Evolutionary conservation across 2,329 filamentous ascomycete genomes (phyloP).

Genomic region (Xylaria digitata): DNA sequence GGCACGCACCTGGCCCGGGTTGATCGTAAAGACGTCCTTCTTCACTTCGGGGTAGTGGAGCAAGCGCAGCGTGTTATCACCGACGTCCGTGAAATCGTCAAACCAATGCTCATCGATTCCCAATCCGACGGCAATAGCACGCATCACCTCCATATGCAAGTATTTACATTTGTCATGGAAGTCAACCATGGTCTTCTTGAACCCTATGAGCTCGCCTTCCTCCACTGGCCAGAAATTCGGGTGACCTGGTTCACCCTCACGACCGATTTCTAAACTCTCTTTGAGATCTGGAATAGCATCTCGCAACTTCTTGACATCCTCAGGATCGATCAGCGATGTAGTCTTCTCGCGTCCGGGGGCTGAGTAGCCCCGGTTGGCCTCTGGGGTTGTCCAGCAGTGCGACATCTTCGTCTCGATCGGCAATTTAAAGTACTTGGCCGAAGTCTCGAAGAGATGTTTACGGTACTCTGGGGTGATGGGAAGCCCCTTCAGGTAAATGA

Average conservation of each 20-base stretch:
- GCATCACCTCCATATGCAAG: constrained; percentile 83
- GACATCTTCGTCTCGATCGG: constrained; percentile 71
- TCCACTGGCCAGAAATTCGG: constrained; percentile 82
- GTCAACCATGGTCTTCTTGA: constrained; percentile 76
- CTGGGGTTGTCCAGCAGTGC: constrained; percentile 76
- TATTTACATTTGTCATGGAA: constrained; percentile 82
- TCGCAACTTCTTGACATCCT: constrained; percentile 69
- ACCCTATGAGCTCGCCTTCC: constrained; percentile 65
- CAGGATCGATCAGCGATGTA: constrained; percentile 63
- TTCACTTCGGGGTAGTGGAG: constrained; percentile 80
- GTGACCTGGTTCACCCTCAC: constrained; percentile 66
- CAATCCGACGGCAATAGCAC: constrained; percentile 85
- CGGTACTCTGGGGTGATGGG: constrained; percentile 72
- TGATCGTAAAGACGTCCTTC: constrained; percentile 72
- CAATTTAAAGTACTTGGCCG: constrained; percentile 77
- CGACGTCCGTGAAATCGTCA: constrained; percentile 75
- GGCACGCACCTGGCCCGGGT: constrained; percentile 77
- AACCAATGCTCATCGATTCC: constrained; percentile 78
- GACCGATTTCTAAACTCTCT: constrained; percentile 73
- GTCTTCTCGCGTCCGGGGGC: constrained; percentile 78
- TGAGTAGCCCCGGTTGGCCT: constrained; percentile 80
- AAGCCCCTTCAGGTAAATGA: constrained; percentile 88
- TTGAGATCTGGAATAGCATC: constrained; percentile 72
- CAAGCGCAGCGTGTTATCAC: constrained; percentile 77
- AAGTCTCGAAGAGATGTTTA: constrained; percentile 71